Conservation (phyloP, 2,329 filamentous ascomycete species). For the Ophiostoma sp. region DNA sequence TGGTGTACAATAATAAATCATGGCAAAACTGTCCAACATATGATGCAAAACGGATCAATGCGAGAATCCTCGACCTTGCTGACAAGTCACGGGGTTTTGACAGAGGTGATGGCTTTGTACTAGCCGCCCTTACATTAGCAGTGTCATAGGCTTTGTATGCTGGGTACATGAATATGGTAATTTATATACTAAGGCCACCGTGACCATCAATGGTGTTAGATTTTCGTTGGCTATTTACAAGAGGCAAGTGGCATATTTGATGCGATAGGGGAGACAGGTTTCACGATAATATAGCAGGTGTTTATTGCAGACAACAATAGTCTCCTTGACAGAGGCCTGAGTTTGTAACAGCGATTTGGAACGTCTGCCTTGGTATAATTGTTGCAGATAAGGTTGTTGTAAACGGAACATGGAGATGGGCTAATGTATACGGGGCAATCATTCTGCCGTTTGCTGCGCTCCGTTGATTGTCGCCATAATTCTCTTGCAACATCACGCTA, state of each 20-base stretch:
- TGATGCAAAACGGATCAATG: neutral
- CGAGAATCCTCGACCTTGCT: neutral
- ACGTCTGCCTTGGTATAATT: neutral
- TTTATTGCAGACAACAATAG: constrained; percentile 59
- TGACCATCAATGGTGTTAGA: neutral
- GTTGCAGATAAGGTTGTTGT: neutral
- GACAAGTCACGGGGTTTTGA: neutral
- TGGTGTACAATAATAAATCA: too few relatives aligned
- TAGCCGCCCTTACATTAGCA: neutral
- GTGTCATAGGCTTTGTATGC: neutral
- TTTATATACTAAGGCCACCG: neutral
- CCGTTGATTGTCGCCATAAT: neutral
- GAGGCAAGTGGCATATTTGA: constrained; percentile 43
- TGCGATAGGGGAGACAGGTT: constrained; percentile 45
- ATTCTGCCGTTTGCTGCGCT: neutral
- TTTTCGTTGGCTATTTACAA: neutral
- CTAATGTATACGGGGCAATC: neutral
- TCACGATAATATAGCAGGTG: constrained; percentile 38
- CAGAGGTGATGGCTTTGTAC: neutral
- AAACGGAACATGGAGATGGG: neutral
- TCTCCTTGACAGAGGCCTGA: constrained; percentile 51
- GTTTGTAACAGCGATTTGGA: neutral
- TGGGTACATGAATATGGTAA: neutral
- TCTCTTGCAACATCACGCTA: neutral
- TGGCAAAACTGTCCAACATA: constrained; percentile 29